Percentiles rank a stretch among this genome's conserved stretches.
These are phyloP conservation scores for Penicillium sp. DNA, from an alignment of 2,329 filamentous ascomycete genomes.

Conservation along the genomic window DNA sequence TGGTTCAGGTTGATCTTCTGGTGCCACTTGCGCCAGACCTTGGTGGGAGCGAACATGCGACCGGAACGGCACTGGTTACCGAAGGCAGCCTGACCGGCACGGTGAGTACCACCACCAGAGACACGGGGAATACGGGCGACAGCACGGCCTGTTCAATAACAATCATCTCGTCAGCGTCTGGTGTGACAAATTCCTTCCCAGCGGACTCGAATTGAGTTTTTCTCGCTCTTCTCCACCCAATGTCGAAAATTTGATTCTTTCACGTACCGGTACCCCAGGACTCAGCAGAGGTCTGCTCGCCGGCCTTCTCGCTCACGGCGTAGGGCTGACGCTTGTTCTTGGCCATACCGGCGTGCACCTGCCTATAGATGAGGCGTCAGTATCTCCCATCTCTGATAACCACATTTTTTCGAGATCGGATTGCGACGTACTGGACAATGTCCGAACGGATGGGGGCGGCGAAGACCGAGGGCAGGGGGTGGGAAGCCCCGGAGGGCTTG, in stretches of 20 bases:
- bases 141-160: constrained; percentile 68
- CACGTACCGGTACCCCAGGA: constrained; percentile 98
- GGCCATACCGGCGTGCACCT: constrained; percentile 95
- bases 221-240: constrained; percentile 10
- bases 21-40: constrained; percentile 99
- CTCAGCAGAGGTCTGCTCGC: constrained; percentile 99
- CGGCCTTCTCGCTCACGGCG: constrained; percentile 99
- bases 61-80: constrained; percentile 99
- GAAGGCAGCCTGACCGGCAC: constrained; percentile 98
- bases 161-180: constrained; percentile 10
- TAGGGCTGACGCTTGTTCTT: constrained; percentile 99
- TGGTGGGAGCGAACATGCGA: constrained; percentile 99
- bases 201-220: not conserved
- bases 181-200: not conserved
- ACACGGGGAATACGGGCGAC: constrained; percentile 99
- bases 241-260: constrained; percentile 16
- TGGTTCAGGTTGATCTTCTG: constrained; percentile 99
- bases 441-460: constrained; percentile 94
- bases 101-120: constrained; percentile 99
- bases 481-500: constrained; percentile 79
- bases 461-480: constrained; percentile 96
- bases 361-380: constrained; percentile 46
- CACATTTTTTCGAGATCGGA: constrained; percentile 14
- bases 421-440: constrained; percentile 76
- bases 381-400: constrained; percentile 17